Conservation (phyloP, 257 asterid species). For the Fraxinus americana region DNA sequence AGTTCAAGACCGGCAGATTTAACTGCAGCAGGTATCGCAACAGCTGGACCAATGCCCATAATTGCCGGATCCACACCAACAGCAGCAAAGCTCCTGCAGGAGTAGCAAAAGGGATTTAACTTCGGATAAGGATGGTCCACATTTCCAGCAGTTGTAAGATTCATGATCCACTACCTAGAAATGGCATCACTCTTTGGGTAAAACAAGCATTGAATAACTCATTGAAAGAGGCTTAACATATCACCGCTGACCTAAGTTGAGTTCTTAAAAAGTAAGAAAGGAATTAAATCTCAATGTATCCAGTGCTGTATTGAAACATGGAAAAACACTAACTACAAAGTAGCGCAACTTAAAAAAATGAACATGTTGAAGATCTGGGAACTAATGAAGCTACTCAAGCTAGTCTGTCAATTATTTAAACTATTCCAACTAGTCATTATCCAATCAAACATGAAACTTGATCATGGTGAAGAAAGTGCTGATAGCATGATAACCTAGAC, state of each 20-base stretch:
- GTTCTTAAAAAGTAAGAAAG: neutral
- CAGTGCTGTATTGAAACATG: neutral
- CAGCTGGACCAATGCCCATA: conserved; percentile 99
- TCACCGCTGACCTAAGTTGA: neutral
- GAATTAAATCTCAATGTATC: neutral
- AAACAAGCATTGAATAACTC: neutral
- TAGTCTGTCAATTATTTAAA: conserved; percentile 7
- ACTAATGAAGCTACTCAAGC: neutral
- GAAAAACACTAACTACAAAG: neutral
- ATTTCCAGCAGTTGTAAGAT: neutral
- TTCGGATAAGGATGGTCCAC: neutral
- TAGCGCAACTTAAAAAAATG: neutral
- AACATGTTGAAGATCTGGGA: neutral
- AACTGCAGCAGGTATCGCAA: conserved; percentile 98
- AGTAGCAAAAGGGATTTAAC: conserved; percentile 11
- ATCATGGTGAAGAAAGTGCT: neutral
- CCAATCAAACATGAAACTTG: neutral
- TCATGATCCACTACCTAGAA: neutral
- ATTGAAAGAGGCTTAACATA: conserved; percentile 6
- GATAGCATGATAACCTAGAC: conserved; percentile 1
- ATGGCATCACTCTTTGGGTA: neutral
- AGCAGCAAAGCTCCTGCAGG: conserved; percentile 82
- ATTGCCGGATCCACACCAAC: conserved; percentile 98
- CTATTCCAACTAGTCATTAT: neutral
- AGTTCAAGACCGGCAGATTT: conserved; percentile 95